Evolutionary conservation across 179 eudicot genomes (phyloP), one percentile per base, ranked within the genome.

Genomic region (Pouteria campechiana): DNA sequence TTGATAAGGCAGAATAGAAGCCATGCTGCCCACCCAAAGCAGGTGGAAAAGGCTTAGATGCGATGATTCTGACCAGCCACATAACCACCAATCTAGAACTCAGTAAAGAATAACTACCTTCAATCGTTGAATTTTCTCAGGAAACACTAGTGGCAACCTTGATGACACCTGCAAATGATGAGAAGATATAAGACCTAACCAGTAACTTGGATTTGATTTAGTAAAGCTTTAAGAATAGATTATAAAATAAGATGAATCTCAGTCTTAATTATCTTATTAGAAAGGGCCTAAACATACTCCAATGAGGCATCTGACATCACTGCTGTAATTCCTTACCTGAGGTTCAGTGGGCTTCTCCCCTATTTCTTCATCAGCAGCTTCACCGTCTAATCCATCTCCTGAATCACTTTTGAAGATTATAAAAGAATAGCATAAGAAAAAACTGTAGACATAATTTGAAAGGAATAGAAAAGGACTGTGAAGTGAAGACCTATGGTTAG

Each of bases 81-180:
- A 25, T 9, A 35, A 7, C 9, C 24, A 44, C 12, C 41, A 37
- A 34, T 24, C 31, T 20, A 24, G 4, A 20, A 16, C 7, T 16
- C 46, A 35, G 42, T 20, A 25, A 14, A 16, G 48, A 31, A 36
- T 21, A 42, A 29, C 8, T 69, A 90, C 95, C 95, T 86, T 85
- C 45, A 78, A 41, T 38, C 87, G 83, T 41, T 68, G 65, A 46
- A 82, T 83, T 66, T 86, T 86, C 41, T 90, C 98, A 25, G 95
- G 64, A 49, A 90, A 70, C 41, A 86, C 48, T 73, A 90, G 61
- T 51, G 95, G 81, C 60, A 86, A 34, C 45, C 70, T 70, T 44
- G 90, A 69, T 40, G 90, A 68, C 32, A 63, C 78, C 98, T 86
- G 75, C 67, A 72, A 49, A 39, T 37, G 18, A 37, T 21, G 32